A percentile compares a stretch with the other conserved stretches of the same genome.
phyloP scores from a whole-genome alignment of 352 stramenopile genomes.

The Phytophthora aleatoria region DNA sequence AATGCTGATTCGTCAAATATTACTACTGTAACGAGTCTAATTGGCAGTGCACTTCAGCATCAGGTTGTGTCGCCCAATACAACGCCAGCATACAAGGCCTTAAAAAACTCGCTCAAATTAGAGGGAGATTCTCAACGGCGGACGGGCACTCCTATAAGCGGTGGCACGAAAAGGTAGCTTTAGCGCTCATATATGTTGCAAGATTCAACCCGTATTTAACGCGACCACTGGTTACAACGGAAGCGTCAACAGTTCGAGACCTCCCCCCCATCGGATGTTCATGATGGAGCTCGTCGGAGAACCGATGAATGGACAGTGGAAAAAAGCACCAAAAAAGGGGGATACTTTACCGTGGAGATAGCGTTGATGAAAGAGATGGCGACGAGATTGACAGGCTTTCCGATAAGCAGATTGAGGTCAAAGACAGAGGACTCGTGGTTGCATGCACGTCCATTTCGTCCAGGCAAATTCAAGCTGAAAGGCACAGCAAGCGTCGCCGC shows the following conservation, averaged over 20 bases:
- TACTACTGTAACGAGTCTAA: background rate
- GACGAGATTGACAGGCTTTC: no score
- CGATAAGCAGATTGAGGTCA: no score
- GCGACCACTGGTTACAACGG: background rate
- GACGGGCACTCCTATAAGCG: background rate
- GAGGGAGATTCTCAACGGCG: background rate
- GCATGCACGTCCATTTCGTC: no score
- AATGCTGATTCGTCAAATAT: background rate
- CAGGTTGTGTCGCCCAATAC: background rate
- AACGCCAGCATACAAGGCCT: slow-evolving; percentile 1
- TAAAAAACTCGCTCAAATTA: background rate
- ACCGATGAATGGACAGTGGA: background rate
- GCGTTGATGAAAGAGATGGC: no score
- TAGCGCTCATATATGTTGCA: background rate
- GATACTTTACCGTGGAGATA: no score
- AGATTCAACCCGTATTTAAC: background rate
- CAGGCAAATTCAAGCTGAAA: no score
- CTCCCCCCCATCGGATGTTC: background rate
- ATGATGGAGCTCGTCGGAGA: slow-evolving; percentile 1
- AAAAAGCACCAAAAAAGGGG: no score
- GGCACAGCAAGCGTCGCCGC: no score
- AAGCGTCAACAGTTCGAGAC: background rate
- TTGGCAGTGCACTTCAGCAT: background rate
- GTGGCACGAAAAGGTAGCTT: background rate
- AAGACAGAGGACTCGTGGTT: no score